Percentiles rank a stretch among this genome's conserved stretches.
Conservation (phyloP, 768 basidiomycete genomes). For the Boletus pseudopeckii region DNA sequence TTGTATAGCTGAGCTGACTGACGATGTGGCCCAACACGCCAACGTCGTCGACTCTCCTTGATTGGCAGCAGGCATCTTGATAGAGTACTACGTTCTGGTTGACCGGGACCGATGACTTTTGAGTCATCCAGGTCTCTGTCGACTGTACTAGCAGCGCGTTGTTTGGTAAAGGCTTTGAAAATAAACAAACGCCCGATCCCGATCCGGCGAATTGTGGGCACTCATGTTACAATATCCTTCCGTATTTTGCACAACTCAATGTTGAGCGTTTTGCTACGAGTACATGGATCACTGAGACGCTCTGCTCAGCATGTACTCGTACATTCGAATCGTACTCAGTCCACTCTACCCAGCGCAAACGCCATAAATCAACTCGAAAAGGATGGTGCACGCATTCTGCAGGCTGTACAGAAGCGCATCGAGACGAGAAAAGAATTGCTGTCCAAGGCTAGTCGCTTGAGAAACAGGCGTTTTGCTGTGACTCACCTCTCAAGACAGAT, state of each 20-base stretch:
- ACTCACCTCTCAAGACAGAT: constrained; percentile 33
- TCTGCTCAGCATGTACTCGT: constrained; percentile 8
- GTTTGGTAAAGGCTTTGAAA: too few relatives aligned
- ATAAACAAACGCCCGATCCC: too few relatives aligned
- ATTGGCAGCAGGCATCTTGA: too few relatives aligned
- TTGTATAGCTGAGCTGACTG: too few relatives aligned
- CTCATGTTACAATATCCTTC: too few relatives aligned
- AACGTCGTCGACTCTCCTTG: too few relatives aligned
- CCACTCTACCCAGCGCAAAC: constrained; percentile 10
- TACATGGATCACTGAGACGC: constrained; percentile 15
- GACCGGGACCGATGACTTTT: too few relatives aligned
- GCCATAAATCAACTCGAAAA: constrained; percentile 31
- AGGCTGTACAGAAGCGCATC: constrained; percentile 52
- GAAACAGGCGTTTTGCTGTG: not conserved
- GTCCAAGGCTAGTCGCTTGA: constrained; percentile 37
- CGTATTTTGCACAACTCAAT: not conserved
- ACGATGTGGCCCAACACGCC: too few relatives aligned
- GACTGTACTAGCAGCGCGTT: too few relatives aligned
- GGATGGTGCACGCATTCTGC: constrained; percentile 51
- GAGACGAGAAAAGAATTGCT: constrained; percentile 45
- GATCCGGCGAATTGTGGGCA: too few relatives aligned
- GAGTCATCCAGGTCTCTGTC: too few relatives aligned
- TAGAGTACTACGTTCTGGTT: too few relatives aligned
- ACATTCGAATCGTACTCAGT: constrained; percentile 7
- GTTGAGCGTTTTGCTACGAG: constrained; percentile 1